Conservation (phyloP, 73 alveolate genomes). For the Symbiodinium natans region DNA sequence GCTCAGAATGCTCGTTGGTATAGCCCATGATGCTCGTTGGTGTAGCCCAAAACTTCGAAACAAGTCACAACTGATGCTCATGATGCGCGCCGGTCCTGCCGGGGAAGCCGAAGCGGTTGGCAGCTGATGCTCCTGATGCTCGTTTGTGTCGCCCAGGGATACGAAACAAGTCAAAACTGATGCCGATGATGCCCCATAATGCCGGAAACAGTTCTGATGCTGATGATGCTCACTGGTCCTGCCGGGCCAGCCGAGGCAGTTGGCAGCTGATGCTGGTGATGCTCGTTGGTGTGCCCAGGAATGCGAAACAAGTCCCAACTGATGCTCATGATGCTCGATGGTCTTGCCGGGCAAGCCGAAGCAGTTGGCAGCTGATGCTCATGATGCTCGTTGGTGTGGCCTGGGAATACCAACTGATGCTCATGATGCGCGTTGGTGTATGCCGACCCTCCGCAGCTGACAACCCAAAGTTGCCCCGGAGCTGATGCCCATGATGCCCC, state of each 20-base stretch:
- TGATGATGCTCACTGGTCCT: no score
- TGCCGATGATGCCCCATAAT: no score
- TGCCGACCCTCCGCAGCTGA: no score
- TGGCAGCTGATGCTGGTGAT: not conserved
- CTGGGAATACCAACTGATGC: not conserved
- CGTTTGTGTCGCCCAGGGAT: no score
- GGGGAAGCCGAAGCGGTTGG: no score
- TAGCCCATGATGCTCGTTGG: not conserved
- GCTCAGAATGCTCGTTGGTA: no score
- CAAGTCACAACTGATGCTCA: not conserved
- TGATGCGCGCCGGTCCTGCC: not conserved
- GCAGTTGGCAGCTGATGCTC: not conserved
- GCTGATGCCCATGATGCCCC: not conserved
- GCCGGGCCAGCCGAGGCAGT: not conserved
- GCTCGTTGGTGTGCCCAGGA: not conserved
- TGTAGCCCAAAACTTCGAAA: not conserved
- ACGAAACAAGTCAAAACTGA: not conserved
- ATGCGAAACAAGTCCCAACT: not conserved
- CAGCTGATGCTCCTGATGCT: no score
- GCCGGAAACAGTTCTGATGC: no score
- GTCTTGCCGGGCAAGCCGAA: no score
- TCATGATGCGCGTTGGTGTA: no score
- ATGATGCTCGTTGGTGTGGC: not conserved
- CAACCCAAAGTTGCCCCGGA: not conserved
- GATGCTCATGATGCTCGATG: not conserved